Evolutionary conservation across 2,329 filamentous ascomycete genomes (phyloP).

Genomic region (Meredithiella fracta): DNA sequence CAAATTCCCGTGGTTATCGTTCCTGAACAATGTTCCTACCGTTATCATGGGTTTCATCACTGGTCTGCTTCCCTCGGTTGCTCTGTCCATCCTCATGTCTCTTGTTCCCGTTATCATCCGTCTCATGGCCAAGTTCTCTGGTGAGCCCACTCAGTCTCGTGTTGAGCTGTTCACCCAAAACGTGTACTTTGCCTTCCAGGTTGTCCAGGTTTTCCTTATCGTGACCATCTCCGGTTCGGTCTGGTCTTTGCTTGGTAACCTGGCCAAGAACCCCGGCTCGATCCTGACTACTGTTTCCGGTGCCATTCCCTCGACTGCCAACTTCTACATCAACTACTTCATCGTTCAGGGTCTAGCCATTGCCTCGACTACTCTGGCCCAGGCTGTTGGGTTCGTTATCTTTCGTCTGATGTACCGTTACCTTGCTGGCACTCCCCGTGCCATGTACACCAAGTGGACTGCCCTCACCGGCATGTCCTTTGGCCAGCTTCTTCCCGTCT

Average conservation of each 20-base stretch:
- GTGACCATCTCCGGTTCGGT: constrained; percentile 71
- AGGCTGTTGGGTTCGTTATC: constrained; percentile 48
- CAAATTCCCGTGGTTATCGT: constrained; percentile 54
- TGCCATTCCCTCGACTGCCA: constrained; percentile 68
- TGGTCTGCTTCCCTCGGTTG: constrained; percentile 64
- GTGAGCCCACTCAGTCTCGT: constrained; percentile 61
- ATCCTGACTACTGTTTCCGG: constrained; percentile 50
- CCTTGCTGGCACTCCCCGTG: constrained; percentile 60
- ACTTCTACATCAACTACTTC: constrained; percentile 87
- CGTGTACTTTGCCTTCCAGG: constrained; percentile 78
- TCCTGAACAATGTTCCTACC: constrained; percentile 52
- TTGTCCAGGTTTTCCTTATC: constrained; percentile 83
- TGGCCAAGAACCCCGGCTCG: constrained; percentile 44
- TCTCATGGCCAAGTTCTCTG: constrained; percentile 56
- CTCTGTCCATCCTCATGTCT: constrained; percentile 71
- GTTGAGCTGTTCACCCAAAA: constrained; percentile 84
- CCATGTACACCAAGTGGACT: constrained; percentile 60
- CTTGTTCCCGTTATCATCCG: constrained; percentile 64
- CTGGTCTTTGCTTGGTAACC: constrained; percentile 46
- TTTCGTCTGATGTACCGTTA: constrained; percentile 53
- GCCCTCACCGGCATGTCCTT: constrained; percentile 52
- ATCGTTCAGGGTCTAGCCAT: constrained; percentile 69
- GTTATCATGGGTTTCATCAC: constrained; percentile 68
- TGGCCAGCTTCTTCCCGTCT: constrained; percentile 61
- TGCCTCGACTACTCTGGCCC: constrained; percentile 55